Evolutionary conservation across 1,284 basidiomycete genomes (phyloP).

Genomic region (Stygiomarasmius scandens): DNA sequence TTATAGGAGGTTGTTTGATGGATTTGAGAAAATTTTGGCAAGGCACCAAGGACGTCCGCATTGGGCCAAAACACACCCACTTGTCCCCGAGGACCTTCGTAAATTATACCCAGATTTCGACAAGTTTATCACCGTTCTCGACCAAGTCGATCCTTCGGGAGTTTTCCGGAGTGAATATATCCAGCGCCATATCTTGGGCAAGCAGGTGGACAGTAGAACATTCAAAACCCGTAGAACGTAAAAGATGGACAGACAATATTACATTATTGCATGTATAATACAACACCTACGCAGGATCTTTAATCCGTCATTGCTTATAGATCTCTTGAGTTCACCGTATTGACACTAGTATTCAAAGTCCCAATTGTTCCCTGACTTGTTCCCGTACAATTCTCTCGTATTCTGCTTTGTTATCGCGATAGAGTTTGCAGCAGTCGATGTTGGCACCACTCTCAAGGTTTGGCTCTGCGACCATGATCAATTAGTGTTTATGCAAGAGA

Average conservation of each 20-base stretch:
- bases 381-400: conserved; percentile 74
- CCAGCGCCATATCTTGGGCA: conserved; percentile 72
- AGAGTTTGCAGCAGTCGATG: conserved; percentile 96
- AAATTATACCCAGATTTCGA: conserved; percentile 83
- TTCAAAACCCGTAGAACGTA: conserved; percentile 45
- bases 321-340: not conserved
- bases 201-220: conserved; percentile 50
- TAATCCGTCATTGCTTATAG: not conserved
- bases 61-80: conserved; percentile 94
- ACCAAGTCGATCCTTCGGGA: conserved; percentile 79
- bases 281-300: not conserved
- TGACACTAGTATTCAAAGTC: conserved; percentile 45
- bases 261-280: conserved; percentile 1
- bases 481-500: conserved; percentile 10
- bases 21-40: conserved; percentile 78
- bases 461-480: conserved; percentile 66
- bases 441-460: conserved; percentile 98
- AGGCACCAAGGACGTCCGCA: conserved; percentile 86
- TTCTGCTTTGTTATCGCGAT: conserved; percentile 82
- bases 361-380: conserved; percentile 73
- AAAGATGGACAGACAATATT: not conserved
- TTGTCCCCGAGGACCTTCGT: conserved; percentile 70
- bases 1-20: conserved; percentile 80
- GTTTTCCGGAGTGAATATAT: conserved; percentile 84
- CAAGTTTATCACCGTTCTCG: conserved; percentile 75